Evolutionary conservation across 2,329 filamentous ascomycete species (phyloP), one percentile per base, ranked within the genome.

Genomic region (Arthrinium puccinioides): DNA sequence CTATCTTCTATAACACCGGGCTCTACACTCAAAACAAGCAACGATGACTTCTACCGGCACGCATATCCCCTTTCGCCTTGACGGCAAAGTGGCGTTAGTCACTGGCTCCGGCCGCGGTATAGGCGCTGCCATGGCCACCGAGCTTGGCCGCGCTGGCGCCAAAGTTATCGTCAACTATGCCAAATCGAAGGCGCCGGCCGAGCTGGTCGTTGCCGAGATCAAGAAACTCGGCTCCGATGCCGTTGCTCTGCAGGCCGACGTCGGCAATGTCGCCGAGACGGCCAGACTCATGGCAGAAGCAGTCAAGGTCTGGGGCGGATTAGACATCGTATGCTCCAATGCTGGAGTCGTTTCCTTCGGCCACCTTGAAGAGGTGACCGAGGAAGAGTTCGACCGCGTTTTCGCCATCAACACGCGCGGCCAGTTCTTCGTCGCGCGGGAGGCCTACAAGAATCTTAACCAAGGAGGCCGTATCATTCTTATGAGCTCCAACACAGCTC

Each of bases 291-390:
- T 86, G 64, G 68, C 74, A 40, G 60, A 81, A 52, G 79, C 79
- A 36, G 66, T 79, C 44, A 63, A 66, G 48, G 66, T 74, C 58
- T 86, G 79, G 54, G 80, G 80, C 59, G 71, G 76, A 58, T 69
- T 85, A 53, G 69, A 84, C 62, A 81, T 85, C 49, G 80, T 81
- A 52, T 77, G 75, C 68, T 82, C 76, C 54, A 84, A 84, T 69
- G 77, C 74, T 31, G 80, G 80, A 32, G 79, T 81, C 38, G 79
- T 83, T 53, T 73, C 67, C 31, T 84, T 82, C 67, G 77, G 79
- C 44, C 76, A 80, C 59, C 72, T 80, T 41, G 74, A 80, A 63
- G 77, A 83, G 49, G 78, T 84, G 31, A 72, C 76, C 5, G 74
- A 79, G 56, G 79, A 84, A 64, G 79, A 83, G 61, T 84, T 76